Base-by-base conservation (phyloP, 2,329 filamentous ascomycete species). In the Daldinia eschscholtzii region DNA sequence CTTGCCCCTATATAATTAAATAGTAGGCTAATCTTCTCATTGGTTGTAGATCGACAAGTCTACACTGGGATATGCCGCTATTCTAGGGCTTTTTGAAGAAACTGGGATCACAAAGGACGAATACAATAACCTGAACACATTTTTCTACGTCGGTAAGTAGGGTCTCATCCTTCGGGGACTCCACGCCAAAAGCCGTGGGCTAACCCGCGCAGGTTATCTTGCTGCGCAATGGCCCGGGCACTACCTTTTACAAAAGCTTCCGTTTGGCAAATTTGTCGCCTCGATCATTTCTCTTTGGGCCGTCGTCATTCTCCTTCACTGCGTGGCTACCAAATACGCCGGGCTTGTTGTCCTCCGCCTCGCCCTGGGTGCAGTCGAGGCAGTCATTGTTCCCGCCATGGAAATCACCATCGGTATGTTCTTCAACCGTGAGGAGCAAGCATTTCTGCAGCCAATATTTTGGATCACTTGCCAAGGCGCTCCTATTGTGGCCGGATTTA, bases 331-430 rank as follows among this genome's bases (percentile, higher is more conserved):
- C n/a, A 61, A 28, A 28, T 61, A 61, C 13, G 59, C 59, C 6
- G 59, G 59, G 3, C 59, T 61, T 18, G 39, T 61, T n/a, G 59
- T 61, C 1, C 59, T 61, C 26, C 59, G 59, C 33, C 59, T 61
- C 6, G 59, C 48, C n/a, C 59, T 61, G 18, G 59, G 59, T n/a
- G 59, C 59, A 26, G 59, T 61, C 6, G 59, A 61, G 53, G 59
- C 59, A 26, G 39, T 55, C 13, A 37, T 61, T 6, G 59, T 61
- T 4, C 59, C 59, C 6, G 48, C 59, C 26, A 61, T 61, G 59
- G 59, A 61, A 30, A 61, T 61, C 39, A 61, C 59, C 26, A 61
- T 61, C n/a, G 59, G 59, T 3, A 61, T 61, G 59, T 61, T 61
- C 48, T 61, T 61, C 39, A 61, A 61, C 18, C 59, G 59, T 3